Evolutionary conservation across 768 basidiomycete species (phyloP).

Genomic region (Lactifluus echinatus): DNA sequence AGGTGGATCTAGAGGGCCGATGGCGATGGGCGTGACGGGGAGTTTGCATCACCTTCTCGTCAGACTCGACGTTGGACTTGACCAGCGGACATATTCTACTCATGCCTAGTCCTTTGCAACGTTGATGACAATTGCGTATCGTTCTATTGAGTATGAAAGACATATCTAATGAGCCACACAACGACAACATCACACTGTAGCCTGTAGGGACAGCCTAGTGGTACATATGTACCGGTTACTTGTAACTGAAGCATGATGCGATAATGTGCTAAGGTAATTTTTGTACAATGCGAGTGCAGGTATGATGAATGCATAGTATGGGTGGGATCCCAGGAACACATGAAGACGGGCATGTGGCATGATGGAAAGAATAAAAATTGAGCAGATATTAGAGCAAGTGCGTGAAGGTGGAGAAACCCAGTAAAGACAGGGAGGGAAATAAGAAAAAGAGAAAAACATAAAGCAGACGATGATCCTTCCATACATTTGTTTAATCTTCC

Average conservation of each 20-base stretch:
- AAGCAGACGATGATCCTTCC: background rate
- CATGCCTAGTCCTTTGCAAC: background rate
- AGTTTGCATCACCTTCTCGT: slow-evolving; percentile 21
- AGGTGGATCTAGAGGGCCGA: background rate
- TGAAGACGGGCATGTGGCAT: slow-evolving; percentile 3
- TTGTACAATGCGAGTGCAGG: slow-evolving; percentile 17
- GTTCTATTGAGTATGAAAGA: background rate
- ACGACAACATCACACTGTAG: slow-evolving; percentile 3
- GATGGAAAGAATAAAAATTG: slow-evolving; percentile 17
- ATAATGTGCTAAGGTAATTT: slow-evolving; percentile 16
- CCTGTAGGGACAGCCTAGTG: background rate
- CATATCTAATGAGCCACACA: slow-evolving; percentile 16
- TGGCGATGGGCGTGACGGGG: slow-evolving; percentile 12
- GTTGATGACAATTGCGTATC: background rate
- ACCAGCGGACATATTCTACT: background rate
- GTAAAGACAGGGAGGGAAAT: background rate
- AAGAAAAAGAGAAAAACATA: background rate
- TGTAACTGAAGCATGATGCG: slow-evolving; percentile 18
- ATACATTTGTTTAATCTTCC: slow-evolving; percentile 31
- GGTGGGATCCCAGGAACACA: slow-evolving; percentile 11
- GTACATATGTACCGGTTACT: slow-evolving; percentile 3
- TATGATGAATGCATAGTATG: slow-evolving; percentile 15
- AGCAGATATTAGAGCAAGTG: slow-evolving; percentile 15
- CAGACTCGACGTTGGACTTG: slow-evolving; percentile 15
- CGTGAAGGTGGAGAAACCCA: background rate